phyloP scores from a whole-genome alignment of 2,329 filamentous ascomycete genomes.

The Sporothrix pseudoabietina region DNA sequence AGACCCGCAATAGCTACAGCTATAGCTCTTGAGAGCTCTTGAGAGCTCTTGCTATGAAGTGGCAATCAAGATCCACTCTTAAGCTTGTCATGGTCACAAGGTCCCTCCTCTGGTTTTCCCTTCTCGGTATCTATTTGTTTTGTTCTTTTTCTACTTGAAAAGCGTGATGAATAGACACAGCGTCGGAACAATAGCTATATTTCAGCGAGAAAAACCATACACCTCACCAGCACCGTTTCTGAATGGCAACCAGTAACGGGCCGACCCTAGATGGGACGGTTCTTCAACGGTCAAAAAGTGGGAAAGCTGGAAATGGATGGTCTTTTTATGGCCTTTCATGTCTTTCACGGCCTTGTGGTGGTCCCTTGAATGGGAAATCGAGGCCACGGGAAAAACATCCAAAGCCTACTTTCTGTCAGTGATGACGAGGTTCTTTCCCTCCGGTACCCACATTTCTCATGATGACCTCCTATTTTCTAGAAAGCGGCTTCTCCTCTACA shows the following conservation, averaged over 20 bases:
- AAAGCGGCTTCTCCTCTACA: not conserved
- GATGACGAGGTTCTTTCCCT: slow-evolving; percentile 12
- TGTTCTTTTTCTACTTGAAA: not conserved
- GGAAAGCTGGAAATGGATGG: not conserved
- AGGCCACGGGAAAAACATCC: not conserved
- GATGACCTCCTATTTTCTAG: not conserved
- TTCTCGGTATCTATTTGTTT: not conserved
- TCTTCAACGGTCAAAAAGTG: not conserved
- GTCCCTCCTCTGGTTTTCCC: no score
- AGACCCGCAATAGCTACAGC: not conserved
- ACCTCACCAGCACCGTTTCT: not conserved
- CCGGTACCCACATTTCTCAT: not conserved
- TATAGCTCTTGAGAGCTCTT: not conserved
- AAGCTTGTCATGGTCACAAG: slow-evolving; percentile 1
- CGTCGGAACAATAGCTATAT: not conserved
- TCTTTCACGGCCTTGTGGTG: not conserved
- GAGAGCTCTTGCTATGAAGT: not conserved
- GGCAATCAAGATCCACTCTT: not conserved
- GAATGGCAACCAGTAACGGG: not conserved
- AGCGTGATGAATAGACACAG: not conserved
- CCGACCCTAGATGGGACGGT: not conserved
- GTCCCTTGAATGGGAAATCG: not conserved
- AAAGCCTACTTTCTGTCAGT: not conserved
- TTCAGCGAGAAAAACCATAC: not conserved
- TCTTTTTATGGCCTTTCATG: not conserved